Conservation (phyloP, 805 yeast species). For the Alloascoidea africana region DNA sequence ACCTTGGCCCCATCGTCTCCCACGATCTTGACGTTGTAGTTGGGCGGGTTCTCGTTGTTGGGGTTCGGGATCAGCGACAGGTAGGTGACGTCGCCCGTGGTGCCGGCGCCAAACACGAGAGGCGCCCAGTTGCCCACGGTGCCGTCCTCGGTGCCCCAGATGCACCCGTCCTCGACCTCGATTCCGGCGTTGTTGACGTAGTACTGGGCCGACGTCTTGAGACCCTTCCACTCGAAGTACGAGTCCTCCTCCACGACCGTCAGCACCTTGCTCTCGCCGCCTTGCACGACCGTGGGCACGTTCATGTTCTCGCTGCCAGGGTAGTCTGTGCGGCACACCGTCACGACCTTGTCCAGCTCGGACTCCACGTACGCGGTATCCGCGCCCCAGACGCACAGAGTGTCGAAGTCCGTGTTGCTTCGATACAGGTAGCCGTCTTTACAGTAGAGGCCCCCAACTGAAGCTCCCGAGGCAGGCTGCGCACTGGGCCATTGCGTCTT, state of each 20-base stretch:
- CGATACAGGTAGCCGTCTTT: conserved; percentile 55
- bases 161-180: conserved; percentile 61
- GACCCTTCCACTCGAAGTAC: conserved; percentile 56
- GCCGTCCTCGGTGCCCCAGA: conserved; percentile 60
- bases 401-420: conserved; percentile 38
- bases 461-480: conserved; percentile 55
- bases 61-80: conserved; percentile 78
- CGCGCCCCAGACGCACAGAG: conserved; percentile 65
- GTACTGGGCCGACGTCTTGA: conserved; percentile 62
- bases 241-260: conserved; percentile 51
- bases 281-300: conserved; percentile 54
- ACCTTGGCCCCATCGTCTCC: conserved; percentile 32
- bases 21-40: conserved; percentile 45
- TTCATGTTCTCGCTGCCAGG: conserved; percentile 90
- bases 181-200: conserved; percentile 83
- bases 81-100: conserved; percentile 44
- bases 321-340: conserved; percentile 80
- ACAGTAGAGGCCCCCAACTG: conserved; percentile 61
- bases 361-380: conserved; percentile 43
- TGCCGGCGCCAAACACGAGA: conserved; percentile 67
- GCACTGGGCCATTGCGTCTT: conserved; percentile 65
- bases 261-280: conserved; percentile 40
- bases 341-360: conserved; percentile 37
- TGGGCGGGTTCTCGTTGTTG: conserved; percentile 45
- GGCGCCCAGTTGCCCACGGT: conserved; percentile 87